Base-by-base conservation (phyloP, 192 early-diverging fungal species). In the Thoreauomyces humboldtii region DNA sequence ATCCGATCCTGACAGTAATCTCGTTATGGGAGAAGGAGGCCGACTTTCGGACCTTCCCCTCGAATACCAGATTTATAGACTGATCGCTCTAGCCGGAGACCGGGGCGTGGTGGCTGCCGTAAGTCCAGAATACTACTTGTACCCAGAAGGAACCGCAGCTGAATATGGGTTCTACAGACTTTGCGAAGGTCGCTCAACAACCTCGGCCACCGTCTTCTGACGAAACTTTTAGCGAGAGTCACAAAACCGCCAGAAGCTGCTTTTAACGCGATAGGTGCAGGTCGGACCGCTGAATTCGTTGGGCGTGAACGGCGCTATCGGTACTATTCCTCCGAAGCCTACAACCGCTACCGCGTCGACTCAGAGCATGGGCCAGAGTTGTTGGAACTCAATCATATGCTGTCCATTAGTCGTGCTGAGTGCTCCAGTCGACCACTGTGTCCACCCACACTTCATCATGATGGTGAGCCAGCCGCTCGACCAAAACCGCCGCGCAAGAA, bases 241-340 rank as follows among this genome's bases (percentile, higher is more conserved):
- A 60, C 52, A 21, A 83, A 73, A 68, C 81, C 62, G 25, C 47
- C 41, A 11, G 70, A 65, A 25, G 65, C 60, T 19, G 59, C 29
- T 3, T 38, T n/a, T 22, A 71, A 73, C 29, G 36, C 67, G 9
- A 51, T 86, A 7, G 69, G 74, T 1, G 56, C 79, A 7, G 71
- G 73, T 51, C 67, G 59, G 19, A 27, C 62, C 11, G 69, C 73
- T 17, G 87, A 89, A 63, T 87, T 87, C 73, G 76, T 79, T 3
- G 87, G 87, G 12, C 68, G 84, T 15, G 82, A 86, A 53, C 62
- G 82, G 5, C 78, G 81, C 12, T 87, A 87, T 59, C 80, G 87
- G 21, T 89, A 89, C 65, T 87, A 70, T 42, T 73, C 84, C 0
- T 46, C 69, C 2, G 66, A 73, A 12, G 70, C 60, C 33, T 75